Evolutionary conservation across 495 filamentous ascomycete genomes (phyloP), one percentile per base, ranked within the genome.

Genomic region (Lasiosphaeris hirsuta): DNA sequence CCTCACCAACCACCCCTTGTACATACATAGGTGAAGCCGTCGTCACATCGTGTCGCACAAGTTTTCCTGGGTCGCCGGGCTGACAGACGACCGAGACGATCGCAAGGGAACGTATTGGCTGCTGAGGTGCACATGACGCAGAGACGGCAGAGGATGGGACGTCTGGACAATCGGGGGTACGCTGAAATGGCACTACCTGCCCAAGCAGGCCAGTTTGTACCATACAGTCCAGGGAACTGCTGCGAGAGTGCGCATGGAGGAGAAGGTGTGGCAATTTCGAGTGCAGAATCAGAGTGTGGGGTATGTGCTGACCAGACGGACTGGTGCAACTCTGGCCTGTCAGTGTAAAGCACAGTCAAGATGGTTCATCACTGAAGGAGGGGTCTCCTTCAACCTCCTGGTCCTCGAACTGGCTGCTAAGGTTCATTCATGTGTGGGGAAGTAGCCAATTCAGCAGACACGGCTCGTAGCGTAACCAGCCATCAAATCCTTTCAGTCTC

Each of bases 381-480:
- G 14, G 10, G 36, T 33, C 4, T 19, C 19, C 36, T 56, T 36
- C 17, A 23, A 13, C 18, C 18, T 10, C 35, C 14, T 19, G 10
- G 33, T 11, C 35, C 40, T 43, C 11, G 50, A 53, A 9, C 9
- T 51, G 45, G n/a, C 33, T 34, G 15, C 46, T n/a, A 10, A 36
- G 34, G 37, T 15, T 47, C 42, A 50, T 11, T 36, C 42, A 41
- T 40, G 15, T 58, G 36, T 57, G 62, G 56, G 58, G 41, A 61
- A 52, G 18, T 10, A n/a, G 5, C 19, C 40, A 48, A 62, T 64
- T 61, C 62, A 64, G 52, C 62, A 68, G 51, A 56, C 59, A 61
- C 66, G 66, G 66, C 63, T 66, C 61, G 57, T 69, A 62, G 65
- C 61, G 60, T 59, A 42, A 19, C 53, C 52, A 46, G 48, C 54